Conservation (phyloP, 345 rosid genomes). For the Mercurialis annua region DNA sequence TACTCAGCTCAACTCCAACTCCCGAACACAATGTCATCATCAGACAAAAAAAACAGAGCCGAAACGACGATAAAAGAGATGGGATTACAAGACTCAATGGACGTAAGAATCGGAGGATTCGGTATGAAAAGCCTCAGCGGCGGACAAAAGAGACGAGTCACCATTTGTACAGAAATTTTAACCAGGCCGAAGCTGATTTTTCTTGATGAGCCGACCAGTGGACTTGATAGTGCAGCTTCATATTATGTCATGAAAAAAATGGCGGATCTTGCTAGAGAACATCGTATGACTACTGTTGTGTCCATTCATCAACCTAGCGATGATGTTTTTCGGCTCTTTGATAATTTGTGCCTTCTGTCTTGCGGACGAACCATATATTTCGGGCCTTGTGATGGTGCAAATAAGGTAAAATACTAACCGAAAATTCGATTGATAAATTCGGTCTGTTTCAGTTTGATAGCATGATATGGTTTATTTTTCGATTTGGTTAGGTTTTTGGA, state of each 20-base stretch:
- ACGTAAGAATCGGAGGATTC: constrained; percentile 12
- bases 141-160: constrained; percentile 17
- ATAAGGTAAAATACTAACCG: constrained; percentile 1
- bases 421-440: no score
- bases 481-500: background rate
- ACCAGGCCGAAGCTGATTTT: constrained; percentile 15
- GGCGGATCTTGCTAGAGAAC: background rate
- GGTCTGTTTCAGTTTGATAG: no score
- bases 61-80: constrained; percentile 14
- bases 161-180: constrained; percentile 16
- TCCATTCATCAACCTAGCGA: constrained; percentile 16
- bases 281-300: constrained; percentile 7
- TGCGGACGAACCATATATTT: constrained; percentile 11
- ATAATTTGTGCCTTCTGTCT: constrained; percentile 10
- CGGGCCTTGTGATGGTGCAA: background rate
- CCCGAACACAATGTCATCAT: constrained; percentile 4
- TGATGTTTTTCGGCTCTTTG: constrained; percentile 11
- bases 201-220: constrained; percentile 17
- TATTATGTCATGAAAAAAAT: constrained; percentile 9
- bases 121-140: constrained; percentile 8
- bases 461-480: no score
- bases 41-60: constrained; percentile 8
- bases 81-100: constrained; percentile 12
- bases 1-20: constrained; percentile 18
- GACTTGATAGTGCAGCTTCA: constrained; percentile 18